phyloP scores from a whole-genome alignment of 2,329 filamentous ascomycete species.

The Venturia oleaginea region DNA sequence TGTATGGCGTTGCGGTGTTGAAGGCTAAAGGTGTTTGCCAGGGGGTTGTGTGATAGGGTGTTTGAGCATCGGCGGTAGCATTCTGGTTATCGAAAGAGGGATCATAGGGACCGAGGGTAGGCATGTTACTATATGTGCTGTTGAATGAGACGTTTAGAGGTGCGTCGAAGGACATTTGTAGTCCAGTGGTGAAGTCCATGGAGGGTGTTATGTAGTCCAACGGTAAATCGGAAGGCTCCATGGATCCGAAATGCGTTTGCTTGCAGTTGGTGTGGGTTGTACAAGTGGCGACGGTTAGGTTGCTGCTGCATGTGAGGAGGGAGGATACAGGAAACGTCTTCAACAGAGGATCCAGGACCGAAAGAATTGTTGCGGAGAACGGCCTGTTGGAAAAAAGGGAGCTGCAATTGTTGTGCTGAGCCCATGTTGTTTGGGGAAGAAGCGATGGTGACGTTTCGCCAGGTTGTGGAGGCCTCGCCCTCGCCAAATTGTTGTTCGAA shows the following conservation, averaged over 20 bases:
- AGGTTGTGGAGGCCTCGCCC: slow-evolving; percentile 20
- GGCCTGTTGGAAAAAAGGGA: neutral
- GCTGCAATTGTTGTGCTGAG: neutral
- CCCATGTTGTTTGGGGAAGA: slow-evolving; percentile 17
- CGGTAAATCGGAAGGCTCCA: neutral
- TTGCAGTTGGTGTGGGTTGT: slow-evolving; percentile 1
- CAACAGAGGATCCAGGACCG: neutral
- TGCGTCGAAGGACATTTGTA: slow-evolving; percentile 5
- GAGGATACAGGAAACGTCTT: neutral
- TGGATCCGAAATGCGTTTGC: neutral
- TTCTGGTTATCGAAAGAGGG: neutral
- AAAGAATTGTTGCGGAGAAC: slow-evolving; percentile 7
- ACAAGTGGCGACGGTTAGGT: neutral
- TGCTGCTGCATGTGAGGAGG: neutral
- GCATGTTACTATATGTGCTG: neutral
- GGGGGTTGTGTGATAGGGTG: neutral
- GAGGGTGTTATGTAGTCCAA: neutral
- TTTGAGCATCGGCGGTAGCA: neutral
- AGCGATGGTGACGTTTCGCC: slow-evolving; percentile 23
- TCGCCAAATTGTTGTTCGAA: slow-evolving; percentile 26
- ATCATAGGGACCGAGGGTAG: neutral
- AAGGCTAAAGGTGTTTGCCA: neutral
- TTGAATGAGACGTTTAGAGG: neutral
- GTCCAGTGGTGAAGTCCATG: neutral
- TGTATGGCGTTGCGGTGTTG: neutral